Percentiles rank a stretch among this genome's conserved stretches.
Conservation (phyloP, 352 stramenopile genomes). For the Pythium rishiriense region DNA sequence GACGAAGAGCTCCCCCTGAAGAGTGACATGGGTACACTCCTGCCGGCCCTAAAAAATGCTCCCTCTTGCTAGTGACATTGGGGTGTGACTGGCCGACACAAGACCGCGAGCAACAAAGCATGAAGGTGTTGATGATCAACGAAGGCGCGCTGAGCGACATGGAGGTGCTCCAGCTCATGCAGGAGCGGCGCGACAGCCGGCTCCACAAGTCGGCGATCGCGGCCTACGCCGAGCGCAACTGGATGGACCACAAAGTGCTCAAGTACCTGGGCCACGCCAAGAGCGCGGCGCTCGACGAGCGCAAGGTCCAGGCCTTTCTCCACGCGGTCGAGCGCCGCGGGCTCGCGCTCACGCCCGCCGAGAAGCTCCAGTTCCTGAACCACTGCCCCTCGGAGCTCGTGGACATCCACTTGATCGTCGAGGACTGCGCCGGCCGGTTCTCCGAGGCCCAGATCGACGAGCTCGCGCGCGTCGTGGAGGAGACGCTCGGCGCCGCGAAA, state of each 20-base stretch:
- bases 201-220: conserved; percentile 76
- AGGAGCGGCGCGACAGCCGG: conserved; percentile 76
- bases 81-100: conserved; percentile 7
- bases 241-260: conserved; percentile 90
- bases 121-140: conserved; percentile 87
- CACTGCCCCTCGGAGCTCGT: conserved; percentile 81
- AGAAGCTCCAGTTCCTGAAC: conserved; percentile 89
- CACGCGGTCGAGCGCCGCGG: conserved; percentile 44
- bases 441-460: conserved; percentile 75
- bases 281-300: conserved; percentile 49
- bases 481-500: conserved; percentile 44
- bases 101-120: conserved; percentile 21
- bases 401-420: conserved; percentile 82
- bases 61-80: background rate
- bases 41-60: too few relatives aligned
- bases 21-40: conserved; percentile 10
- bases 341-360: conserved; percentile 57
- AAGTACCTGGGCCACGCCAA: conserved; percentile 81
- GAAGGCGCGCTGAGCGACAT: conserved; percentile 79
- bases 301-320: conserved; percentile 62
- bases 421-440: conserved; percentile 82
- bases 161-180: conserved; percentile 79
- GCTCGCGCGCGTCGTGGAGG: conserved; percentile 67
- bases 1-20: background rate
- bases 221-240: conserved; percentile 85